Base-by-base conservation (phyloP, 2,329 filamentous ascomycete species). In the Sarocladium strictum region DNA sequence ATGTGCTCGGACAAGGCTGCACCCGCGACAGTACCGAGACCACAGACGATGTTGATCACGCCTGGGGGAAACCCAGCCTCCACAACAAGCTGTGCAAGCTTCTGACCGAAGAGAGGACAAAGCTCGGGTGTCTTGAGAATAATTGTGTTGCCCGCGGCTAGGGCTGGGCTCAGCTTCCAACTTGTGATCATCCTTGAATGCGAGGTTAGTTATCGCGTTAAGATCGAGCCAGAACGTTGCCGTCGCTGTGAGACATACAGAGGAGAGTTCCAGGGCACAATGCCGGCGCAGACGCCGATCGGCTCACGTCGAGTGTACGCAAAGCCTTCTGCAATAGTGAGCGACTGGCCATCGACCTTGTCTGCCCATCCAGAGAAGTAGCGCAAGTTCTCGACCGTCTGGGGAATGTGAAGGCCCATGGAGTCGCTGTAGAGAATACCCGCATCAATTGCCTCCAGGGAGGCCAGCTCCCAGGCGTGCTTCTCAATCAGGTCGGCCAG, bases 141-240 rank as follows among this genome's bases (percentile, higher is more conserved):
- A 2, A 96, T 89, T 0, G 93, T 96, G 73, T 93, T 97, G 56
- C 94, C 94, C n/a, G 91, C 92, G 17, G 94, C 94, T 55, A 97
- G 78, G 9, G 88, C 89, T 1, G 89, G 83, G 2, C 81, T 85
- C 14, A 90, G 75, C 64, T 89, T 89, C 54, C 54, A 55, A 10
- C 9, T 24, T 11, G 45, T 33, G 17, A 55, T 55, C 33, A 33
- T 37, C n/a, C 35, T 54, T 15, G 15, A 3, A 53, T 15, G 1
- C n/a, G 26, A 32, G 7, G 17, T 24, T 38, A n/a, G 3, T 23
- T 19, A 27, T 33, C 32, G 12, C 7, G 19, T n/a, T 38, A 47
- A 14, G 40, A 24, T 24, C 15, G 52, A 32, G 12, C 12, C n/a
- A 40, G 38, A 12, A 24, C 17, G 17, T n/a, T n/a, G n/a, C n/a